Evolutionary conservation across 345 rosid genomes (phyloP).

Genomic region (Linum tenue): DNA sequence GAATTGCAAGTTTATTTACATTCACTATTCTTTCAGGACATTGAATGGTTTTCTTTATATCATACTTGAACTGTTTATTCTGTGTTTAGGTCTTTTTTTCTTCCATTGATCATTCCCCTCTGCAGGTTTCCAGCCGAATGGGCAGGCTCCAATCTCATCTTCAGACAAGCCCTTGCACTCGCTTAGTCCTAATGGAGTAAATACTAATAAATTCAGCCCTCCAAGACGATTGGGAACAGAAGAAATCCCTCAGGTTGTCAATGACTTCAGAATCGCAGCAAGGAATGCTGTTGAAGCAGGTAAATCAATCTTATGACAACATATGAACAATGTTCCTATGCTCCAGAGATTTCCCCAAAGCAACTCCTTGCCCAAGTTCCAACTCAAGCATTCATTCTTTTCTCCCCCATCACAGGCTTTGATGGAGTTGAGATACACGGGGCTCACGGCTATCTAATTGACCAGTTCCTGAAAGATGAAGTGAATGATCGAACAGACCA

Average conservation of each 20-base stretch:
- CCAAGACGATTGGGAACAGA: not conserved
- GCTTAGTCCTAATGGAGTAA: not conserved
- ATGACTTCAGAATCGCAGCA: not conserved
- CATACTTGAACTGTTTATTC: too few relatives aligned
- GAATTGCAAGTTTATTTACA: too few relatives aligned
- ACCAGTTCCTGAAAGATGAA: not conserved
- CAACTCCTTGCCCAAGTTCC: too few relatives aligned
- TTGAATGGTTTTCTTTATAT: too few relatives aligned
- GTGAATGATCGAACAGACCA: not conserved
- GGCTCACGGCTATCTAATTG: constrained; percentile 1
- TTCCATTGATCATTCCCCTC: too few relatives aligned
- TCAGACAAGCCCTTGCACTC: not conserved
- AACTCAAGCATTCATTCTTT: too few relatives aligned
- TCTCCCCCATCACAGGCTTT: not conserved
- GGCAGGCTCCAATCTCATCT: not conserved
- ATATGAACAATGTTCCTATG: too few relatives aligned
- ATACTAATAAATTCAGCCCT: not conserved
- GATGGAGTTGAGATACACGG: constrained; percentile 2
- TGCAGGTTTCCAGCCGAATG: not conserved
- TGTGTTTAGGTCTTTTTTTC: too few relatives aligned
- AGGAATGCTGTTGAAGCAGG: not conserved
- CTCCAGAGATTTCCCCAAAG: too few relatives aligned
- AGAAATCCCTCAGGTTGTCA: not conserved
- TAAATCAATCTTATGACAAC: too few relatives aligned
- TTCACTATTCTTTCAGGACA: too few relatives aligned